Evolutionary conservation across 2,329 filamentous ascomycete genomes (phyloP).

Genomic region (Atkinsonella texensis): DNA sequence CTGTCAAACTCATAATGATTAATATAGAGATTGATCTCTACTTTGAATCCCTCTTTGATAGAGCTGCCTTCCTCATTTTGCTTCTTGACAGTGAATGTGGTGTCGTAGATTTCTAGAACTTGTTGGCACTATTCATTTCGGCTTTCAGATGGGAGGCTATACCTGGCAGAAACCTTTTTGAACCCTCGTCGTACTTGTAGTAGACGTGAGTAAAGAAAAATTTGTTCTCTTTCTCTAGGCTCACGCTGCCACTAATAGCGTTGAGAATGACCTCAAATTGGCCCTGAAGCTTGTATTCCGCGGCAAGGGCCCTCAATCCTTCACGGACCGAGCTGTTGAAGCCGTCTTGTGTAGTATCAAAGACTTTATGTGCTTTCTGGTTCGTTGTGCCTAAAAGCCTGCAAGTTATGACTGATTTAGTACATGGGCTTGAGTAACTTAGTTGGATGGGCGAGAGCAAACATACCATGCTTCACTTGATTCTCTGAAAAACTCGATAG

Average conservation of each 20-base stretch:
- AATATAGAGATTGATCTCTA: not conserved
- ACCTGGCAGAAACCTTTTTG: not conserved
- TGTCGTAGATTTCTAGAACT: not conserved
- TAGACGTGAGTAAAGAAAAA: not conserved
- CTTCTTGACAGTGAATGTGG: not conserved
- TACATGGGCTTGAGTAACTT: not conserved
- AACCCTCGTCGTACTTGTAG: not conserved
- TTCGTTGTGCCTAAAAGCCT: too few species aligned
- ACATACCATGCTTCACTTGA: constrained; percentile 1
- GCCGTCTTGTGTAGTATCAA: not conserved
- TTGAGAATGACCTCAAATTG: not conserved
- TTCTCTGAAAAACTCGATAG: not conserved
- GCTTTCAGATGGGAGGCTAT: not conserved
- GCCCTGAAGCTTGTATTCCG: not conserved
- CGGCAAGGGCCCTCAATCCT: not conserved
- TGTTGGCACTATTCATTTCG: not conserved
- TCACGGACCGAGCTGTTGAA: not conserved
- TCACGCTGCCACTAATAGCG: not conserved
- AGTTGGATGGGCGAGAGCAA: not conserved
- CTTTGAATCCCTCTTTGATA: not conserved
- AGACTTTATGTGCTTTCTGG: not conserved
- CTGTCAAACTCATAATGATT: not conserved
- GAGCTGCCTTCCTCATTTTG: not conserved
- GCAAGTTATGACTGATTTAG: too few species aligned
- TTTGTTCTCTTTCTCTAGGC: not conserved